phyloP scores from a whole-genome alignment of 2,329 filamentous ascomycete genomes.

The Cordyceps cicadae region DNA sequence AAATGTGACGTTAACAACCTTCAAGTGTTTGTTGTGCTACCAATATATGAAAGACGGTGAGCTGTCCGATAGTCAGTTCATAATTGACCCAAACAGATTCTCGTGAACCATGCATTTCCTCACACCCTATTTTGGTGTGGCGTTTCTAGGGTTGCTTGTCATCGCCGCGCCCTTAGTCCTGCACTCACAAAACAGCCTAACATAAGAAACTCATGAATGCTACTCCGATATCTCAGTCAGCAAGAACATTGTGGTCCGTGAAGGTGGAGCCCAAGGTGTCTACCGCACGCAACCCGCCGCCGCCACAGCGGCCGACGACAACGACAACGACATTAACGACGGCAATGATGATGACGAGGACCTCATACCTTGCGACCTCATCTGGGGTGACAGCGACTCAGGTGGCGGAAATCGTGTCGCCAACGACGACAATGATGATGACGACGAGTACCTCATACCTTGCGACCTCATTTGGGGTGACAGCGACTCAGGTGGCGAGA shows the following conservation, averaged over 20 bases:
- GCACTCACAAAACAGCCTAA: background rate
- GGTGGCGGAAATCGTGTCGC: background rate
- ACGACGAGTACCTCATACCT: background rate
- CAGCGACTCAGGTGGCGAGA: slow-evolving; percentile 1
- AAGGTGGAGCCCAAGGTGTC: no score
- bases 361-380: background rate
- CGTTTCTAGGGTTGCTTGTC: no score
- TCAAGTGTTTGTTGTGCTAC: background rate
- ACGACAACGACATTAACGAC: no score
- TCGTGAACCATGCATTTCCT: no score
- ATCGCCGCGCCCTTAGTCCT: background rate
- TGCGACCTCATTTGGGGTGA: background rate
- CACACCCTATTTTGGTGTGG: no score
- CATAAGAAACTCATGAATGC: background rate
- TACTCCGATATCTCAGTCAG: background rate
- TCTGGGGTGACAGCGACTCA: slow-evolving; percentile 2
- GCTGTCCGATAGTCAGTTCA: background rate
- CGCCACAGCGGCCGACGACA: no score
- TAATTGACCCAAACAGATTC: no score
- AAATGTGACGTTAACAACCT: background rate
- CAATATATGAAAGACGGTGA: background rate
- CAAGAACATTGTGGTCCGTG: no score
- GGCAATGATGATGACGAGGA: background rate
- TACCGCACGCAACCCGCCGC: no score
- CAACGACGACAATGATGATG: background rate